phyloP scores from a whole-genome alignment of 2,329 filamentous ascomycete species.

The Talaromyces rugulosus region DNA sequence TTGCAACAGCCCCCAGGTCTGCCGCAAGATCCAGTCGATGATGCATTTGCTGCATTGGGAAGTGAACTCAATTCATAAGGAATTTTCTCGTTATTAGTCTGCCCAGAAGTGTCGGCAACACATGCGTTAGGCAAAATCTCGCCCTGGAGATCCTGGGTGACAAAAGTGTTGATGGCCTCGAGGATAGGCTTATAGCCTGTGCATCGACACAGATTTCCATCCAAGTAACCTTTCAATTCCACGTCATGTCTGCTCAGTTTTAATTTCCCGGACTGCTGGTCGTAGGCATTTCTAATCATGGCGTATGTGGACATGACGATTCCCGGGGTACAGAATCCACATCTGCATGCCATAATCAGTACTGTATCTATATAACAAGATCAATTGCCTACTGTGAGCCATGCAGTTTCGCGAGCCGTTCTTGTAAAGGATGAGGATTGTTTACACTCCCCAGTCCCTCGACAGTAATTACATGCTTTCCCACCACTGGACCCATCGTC shows the following conservation, averaged over 20 bases:
- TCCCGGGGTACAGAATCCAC: slow-evolving; percentile 91
- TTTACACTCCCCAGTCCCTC: slow-evolving; percentile 91
- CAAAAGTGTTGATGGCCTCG: slow-evolving; percentile 90
- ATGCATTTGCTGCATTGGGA: slow-evolving; percentile 24
- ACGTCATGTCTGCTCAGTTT: slow-evolving; percentile 70
- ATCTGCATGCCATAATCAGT: slow-evolving; percentile 84
- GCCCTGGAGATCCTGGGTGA: slow-evolving; percentile 46
- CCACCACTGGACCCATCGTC: slow-evolving; percentile 61
- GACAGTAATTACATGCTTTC: slow-evolving; percentile 96
- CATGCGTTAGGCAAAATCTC: slow-evolving; percentile 42
- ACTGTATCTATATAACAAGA: background rate
- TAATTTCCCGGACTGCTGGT: slow-evolving; percentile 82
- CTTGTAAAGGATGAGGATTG: slow-evolving; percentile 81
- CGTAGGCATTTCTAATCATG: slow-evolving; percentile 75
- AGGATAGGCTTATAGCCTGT: slow-evolving; percentile 93
- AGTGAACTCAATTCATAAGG: slow-evolving; percentile 21
- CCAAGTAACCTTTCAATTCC: slow-evolving; percentile 73
- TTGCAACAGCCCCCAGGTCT: slow-evolving; percentile 24
- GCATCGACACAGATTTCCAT: slow-evolving; percentile 92
- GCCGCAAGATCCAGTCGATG: slow-evolving; percentile 17
- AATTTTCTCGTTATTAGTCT: slow-evolving; percentile 58
- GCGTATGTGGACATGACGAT: slow-evolving; percentile 82
- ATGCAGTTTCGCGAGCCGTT: slow-evolving; percentile 65
- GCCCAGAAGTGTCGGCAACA: slow-evolving; percentile 37
- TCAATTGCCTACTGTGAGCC: background rate